These are phyloP conservation scores for Gnetum montanum DNA, from an alignment of 75 land plant species.

Conservation along the genomic window DNA sequence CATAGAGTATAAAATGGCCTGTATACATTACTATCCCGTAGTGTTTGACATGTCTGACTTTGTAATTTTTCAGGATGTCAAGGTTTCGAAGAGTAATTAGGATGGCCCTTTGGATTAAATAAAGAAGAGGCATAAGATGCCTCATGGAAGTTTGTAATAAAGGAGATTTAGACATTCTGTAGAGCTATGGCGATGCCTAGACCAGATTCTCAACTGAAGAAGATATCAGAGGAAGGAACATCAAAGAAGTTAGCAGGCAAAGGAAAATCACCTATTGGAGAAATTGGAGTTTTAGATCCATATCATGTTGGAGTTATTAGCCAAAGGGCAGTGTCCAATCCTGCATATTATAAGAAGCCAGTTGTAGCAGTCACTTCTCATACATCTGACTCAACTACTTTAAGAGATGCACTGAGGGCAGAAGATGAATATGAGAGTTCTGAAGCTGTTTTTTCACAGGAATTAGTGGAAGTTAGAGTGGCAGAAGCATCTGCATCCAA, in stretches of 20 bases:
- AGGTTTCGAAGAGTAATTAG: too few species aligned
- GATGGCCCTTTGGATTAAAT: too few species aligned
- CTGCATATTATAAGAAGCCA: neutral
- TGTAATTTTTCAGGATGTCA: too few species aligned
- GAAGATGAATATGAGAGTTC: neutral
- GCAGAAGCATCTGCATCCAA: neutral
- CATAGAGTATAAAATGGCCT: too few species aligned
- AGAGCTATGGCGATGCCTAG: conserved; percentile 4
- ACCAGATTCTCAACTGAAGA: neutral
- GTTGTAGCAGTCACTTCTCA: neutral
- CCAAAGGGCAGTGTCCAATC: neutral
- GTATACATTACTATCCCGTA: too few species aligned
- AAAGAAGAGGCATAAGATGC: neutral
- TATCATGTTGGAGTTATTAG: neutral
- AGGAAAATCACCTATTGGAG: conserved; percentile 1
- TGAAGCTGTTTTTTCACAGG: neutral
- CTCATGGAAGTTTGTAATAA: conserved; percentile 3
- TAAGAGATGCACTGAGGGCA: neutral
- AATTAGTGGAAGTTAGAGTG: neutral
- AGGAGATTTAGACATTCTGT: neutral
- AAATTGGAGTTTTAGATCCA: neutral
- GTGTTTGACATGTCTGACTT: too few species aligned
- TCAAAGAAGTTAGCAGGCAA: conserved; percentile 1
- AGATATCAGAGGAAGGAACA: conserved; percentile 1
- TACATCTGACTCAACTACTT: neutral